Evolutionary conservation across 169 alveolate species (phyloP), one percentile per base, ranked within the genome.

Genomic region (Pseudocohnilembus persalinus): DNA sequence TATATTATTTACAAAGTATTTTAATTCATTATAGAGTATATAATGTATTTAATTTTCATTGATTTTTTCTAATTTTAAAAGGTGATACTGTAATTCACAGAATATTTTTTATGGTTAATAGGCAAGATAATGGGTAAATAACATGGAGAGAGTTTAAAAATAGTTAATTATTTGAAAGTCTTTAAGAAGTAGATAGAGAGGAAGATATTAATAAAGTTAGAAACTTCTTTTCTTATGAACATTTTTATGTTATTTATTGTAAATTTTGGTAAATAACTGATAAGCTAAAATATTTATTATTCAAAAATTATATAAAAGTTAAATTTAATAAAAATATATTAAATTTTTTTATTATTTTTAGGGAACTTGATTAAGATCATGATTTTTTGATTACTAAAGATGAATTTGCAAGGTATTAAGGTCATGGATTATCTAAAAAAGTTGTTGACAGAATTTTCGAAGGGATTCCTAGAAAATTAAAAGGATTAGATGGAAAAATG

Each of bases 211-310:
- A 92, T 82, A 89, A 89, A 83, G 89, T 91, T 75, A 89, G 97
- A 77, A 95, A 94, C 68, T 96, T 92, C 89, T 96, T 96, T 82
- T 91, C 96, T 29, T 96, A 96, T 82, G 98, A 96, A 80, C 98
- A 96, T 82, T 96, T 96, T 82, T 96, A 96, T 87, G 98, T 96
- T 1, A 92, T 96, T 1, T 96, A 96, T 84, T 95, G 97, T 77
- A 87, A 94, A 32, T 96, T 96, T 85, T 96, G 96, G 68, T 49
- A 49, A 49, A 49, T n/a, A n/a, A n/a, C n/a, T n/a, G n/a, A n/a
- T n/a, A n/a, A n/a, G n/a, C n/a, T n/a, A n/a, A n/a, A n/a, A n/a
- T n/a, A n/a, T n/a, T n/a, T n/a, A n/a, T n/a, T n/a, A n/a, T n/a
- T n/a, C n/a, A n/a, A n/a, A n/a, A n/a, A n/a, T n/a, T n/a, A n/a